Percentiles rank a stretch among this genome's conserved stretches.
Evolutionary conservation across 163 green algal genomes (phyloP).

Genomic region (Chlorella variabilis): DNA sequence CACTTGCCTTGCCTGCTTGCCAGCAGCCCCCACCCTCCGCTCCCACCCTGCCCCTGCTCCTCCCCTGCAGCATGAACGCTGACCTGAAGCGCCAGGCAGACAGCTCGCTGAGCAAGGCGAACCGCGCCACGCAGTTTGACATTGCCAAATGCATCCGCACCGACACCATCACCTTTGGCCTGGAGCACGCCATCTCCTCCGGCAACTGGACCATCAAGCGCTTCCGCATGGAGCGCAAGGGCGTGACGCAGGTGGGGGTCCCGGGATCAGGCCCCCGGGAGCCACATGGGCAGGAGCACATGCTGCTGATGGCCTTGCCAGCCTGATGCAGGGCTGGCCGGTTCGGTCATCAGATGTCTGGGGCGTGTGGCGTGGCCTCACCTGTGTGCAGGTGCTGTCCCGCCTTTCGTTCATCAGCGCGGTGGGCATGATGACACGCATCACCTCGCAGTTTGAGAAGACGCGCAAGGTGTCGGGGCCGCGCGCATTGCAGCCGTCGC

Average conservation of each 20-base stretch:
- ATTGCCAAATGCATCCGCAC: conserved; percentile 91
- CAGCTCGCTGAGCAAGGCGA: conserved; percentile 83
- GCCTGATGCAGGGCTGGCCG: too few relatives aligned
- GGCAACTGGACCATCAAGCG: conserved; percentile 99
- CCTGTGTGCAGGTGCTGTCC: conserved; percentile 85
- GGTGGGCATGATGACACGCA: conserved; percentile 99
- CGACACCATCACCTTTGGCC: conserved; percentile 94
- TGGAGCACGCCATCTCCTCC: conserved; percentile 92
- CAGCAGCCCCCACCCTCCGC: too few relatives aligned
- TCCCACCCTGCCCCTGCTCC: neutral
- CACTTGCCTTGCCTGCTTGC: neutral
- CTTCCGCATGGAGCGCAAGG: conserved; percentile 99
- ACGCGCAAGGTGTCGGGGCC: conserved; percentile 96
- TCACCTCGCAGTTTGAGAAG: conserved; percentile 99
- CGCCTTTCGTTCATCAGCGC: conserved; percentile 93
- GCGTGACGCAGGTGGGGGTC: conserved; percentile 89
- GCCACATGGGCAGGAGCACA: too few relatives aligned
- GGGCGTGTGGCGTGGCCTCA: neutral
- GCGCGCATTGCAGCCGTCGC: conserved; percentile 92
- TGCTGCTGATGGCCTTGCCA: too few relatives aligned
- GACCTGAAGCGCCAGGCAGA: conserved; percentile 95
- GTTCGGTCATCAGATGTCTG: too few relatives aligned
- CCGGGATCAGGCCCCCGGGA: too few relatives aligned
- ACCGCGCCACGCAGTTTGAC: conserved; percentile 92
- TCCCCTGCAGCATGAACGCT: conserved; percentile 72